phyloP scores from a whole-genome alignment of 345 rosid species.

The Physaria fendleri region DNA sequence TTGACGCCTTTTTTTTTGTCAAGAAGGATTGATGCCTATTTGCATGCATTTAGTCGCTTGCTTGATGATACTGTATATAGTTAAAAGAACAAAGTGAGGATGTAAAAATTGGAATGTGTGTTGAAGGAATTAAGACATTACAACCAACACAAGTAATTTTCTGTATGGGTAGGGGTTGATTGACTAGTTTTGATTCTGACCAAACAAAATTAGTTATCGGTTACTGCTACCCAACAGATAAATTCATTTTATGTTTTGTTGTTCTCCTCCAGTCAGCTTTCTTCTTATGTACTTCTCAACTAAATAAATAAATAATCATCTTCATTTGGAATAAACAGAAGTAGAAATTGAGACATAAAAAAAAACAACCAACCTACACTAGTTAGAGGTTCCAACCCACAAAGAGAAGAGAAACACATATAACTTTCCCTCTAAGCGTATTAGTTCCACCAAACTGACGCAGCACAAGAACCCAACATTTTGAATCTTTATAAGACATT shows the following conservation, averaged over 20 bases:
- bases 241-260: constrained; percentile 22
- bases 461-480: constrained; percentile 29
- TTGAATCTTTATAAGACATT: constrained; percentile 25
- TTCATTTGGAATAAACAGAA: not conserved
- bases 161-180: too few species aligned
- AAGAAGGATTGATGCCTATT: too few species aligned
- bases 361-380: constrained; percentile 26
- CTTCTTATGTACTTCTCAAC: constrained; percentile 24
- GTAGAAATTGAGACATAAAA: not conserved
- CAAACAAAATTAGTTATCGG: constrained; percentile 22
- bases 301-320: too few species aligned
- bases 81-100: too few species aligned
- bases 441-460: constrained; percentile 22
- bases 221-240: constrained; percentile 25
- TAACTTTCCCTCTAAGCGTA: constrained; percentile 27
- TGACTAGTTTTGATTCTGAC: constrained; percentile 9
- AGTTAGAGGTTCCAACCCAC: constrained; percentile 28
- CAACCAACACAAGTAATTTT: not conserved
- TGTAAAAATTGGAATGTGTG: too few species aligned
- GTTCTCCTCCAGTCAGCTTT: constrained; percentile 20
- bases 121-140: not conserved
- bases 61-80: too few species aligned
- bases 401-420: constrained; percentile 22
- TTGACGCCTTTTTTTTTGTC: too few species aligned
- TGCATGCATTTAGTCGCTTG: too few species aligned